phyloP scores from a whole-genome alignment of 2,329 filamentous ascomycete genomes.

The Cercospora beticola region DNA sequence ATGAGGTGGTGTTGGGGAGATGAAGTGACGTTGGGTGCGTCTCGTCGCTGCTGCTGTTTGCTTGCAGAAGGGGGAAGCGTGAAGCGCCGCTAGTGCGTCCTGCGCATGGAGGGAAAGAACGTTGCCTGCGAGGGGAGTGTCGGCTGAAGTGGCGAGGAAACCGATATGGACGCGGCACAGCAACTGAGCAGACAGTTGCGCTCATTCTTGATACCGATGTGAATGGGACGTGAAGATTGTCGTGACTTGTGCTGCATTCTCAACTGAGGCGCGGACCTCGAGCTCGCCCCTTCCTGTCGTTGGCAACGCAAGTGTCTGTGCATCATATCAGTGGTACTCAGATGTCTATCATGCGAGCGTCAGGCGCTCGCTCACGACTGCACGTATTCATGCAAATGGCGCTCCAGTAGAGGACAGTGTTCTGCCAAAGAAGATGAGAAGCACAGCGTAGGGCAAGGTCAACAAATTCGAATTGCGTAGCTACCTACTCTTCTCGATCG shows the following conservation, averaged over 20 bases:
- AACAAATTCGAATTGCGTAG: neutral
- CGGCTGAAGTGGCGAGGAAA: neutral
- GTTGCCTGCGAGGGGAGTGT: neutral
- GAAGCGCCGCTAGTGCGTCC: neutral
- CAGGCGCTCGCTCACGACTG: neutral
- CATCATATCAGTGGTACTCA: neutral
- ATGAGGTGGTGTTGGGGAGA: neutral
- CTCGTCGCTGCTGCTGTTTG: neutral
- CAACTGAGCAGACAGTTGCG: neutral
- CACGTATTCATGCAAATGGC: neutral
- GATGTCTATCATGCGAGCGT: neutral
- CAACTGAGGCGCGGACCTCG: neutral
- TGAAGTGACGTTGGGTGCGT: neutral
- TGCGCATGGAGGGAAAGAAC: conserved; percentile 1
- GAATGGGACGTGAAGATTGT: neutral
- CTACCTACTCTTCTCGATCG: conserved; percentile 3
- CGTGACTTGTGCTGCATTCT: neutral
- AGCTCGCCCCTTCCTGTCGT: neutral
- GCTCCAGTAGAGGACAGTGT: neutral
- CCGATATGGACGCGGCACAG: neutral
- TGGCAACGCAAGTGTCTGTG: neutral
- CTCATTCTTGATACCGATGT: neutral
- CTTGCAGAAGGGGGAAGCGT: neutral
- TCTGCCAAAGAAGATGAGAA: neutral
- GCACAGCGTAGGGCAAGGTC: neutral